Evolutionary conservation across 257 asterid genomes (phyloP).

Genomic region (Euphrasia confusa): DNA sequence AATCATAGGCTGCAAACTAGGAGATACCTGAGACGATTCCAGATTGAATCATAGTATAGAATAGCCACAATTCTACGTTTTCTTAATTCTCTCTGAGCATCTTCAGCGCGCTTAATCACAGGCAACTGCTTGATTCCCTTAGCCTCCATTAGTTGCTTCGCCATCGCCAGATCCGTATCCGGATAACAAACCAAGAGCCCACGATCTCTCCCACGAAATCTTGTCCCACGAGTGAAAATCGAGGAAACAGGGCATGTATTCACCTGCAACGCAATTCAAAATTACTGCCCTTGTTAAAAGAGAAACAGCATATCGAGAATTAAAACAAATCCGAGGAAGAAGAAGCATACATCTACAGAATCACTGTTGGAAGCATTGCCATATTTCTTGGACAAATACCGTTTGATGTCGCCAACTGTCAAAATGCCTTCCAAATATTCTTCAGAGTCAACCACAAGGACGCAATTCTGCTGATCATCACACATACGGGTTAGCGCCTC

Average conservation of each 20-base stretch:
- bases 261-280: slow-evolving; percentile 41
- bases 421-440: slow-evolving; percentile 79
- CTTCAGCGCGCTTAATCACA: slow-evolving; percentile 66
- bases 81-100: slow-evolving; percentile 54
- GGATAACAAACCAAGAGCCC: slow-evolving; percentile 83
- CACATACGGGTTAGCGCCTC: slow-evolving; percentile 68
- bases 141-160: slow-evolving; percentile 96
- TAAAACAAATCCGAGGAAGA: not conserved
- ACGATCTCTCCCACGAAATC: slow-evolving; percentile 62
- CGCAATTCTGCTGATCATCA: slow-evolving; percentile 66
- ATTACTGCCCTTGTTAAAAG: not conserved
- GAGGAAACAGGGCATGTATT: slow-evolving; percentile 62
- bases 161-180: slow-evolving; percentile 79
- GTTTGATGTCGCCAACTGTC: slow-evolving; percentile 73
- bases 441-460: slow-evolving; percentile 62
- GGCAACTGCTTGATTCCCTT: slow-evolving; percentile 92
- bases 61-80: slow-evolving; percentile 56
- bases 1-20: slow-evolving; percentile 15
- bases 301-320: not conserved
- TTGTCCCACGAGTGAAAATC: slow-evolving; percentile 74
- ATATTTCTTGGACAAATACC: slow-evolving; percentile 43
- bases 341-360: slow-evolving; percentile 52
- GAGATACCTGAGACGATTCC: slow-evolving; percentile 63
- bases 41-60: slow-evolving; percentile 76
- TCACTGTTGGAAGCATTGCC: slow-evolving; percentile 45